Conservation (phyloP, 495 filamentous ascomycete species). For the Cladorrhinum samala region DNA sequence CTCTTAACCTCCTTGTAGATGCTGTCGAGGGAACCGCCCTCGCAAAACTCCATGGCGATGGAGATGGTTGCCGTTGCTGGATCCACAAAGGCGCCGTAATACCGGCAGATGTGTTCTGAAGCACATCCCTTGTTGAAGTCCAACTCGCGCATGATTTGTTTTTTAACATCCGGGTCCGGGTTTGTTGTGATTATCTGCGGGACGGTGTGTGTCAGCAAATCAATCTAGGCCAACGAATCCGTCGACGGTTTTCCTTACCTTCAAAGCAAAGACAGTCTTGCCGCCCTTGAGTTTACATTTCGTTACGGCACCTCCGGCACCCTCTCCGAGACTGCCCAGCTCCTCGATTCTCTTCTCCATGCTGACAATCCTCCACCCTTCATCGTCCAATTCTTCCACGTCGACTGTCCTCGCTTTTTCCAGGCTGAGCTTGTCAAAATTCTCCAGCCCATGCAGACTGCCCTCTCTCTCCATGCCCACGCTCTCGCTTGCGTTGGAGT, state of each 20-base stretch:
- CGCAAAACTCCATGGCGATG: conserved; percentile 98
- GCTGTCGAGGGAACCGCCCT: conserved; percentile 89
- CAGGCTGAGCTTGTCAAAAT: conserved; percentile 65
- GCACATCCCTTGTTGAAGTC: conserved; percentile 97
- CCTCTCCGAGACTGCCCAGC: conserved; percentile 86
- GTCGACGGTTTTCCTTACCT: conserved; percentile 68
- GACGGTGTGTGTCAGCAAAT: conserved; percentile 20
- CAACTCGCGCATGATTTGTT: conserved; percentile 91
- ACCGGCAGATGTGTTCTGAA: conserved; percentile 89
- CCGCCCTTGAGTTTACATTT: conserved; percentile 80
- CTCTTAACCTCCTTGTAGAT: conserved; percentile 97
- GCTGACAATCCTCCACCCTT: conserved; percentile 89
- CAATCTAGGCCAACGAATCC: not conserved
- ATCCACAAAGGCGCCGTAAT: conserved; percentile 95
- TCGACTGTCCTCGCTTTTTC: conserved; percentile 78
- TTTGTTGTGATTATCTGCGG: conserved; percentile 91
- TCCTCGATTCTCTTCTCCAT: conserved; percentile 81
- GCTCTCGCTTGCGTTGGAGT: conserved; percentile 64
- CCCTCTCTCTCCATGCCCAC: conserved; percentile 70
- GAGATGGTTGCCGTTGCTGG: conserved; percentile 89
- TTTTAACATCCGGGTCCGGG: conserved; percentile 94
- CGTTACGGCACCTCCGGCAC: conserved; percentile 92
- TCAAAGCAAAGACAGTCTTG: conserved; percentile 92
- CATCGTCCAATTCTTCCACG: conserved; percentile 90
- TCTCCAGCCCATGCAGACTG: conserved; percentile 59